phyloP scores from a whole-genome alignment of 1,284 basidiomycete genomes.

The Ceratobasidium theobromae region DNA sequence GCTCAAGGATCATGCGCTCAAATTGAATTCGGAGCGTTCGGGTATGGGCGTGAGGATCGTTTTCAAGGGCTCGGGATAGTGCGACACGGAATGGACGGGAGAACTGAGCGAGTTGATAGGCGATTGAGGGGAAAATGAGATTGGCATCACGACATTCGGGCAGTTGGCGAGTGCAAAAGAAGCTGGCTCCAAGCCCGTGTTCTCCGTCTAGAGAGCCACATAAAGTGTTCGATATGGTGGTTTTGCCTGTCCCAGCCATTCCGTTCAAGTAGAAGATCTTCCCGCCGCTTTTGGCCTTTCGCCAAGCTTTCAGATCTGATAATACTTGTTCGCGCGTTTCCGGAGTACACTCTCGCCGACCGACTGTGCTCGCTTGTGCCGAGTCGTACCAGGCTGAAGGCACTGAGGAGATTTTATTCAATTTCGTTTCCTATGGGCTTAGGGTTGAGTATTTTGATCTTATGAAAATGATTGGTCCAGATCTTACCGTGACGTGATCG shows the following conservation, averaged over 20 bases:
- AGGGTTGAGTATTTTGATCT: not conserved
- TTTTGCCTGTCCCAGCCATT: constrained; percentile 33
- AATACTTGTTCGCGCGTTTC: constrained; percentile 1
- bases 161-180: constrained; percentile 38
- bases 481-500: not conserved
- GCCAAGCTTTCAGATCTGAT: not conserved
- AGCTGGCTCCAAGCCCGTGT: not conserved
- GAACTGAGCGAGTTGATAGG: constrained; percentile 27
- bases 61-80: not conserved
- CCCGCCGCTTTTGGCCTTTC: not conserved
- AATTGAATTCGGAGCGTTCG: constrained; percentile 10
- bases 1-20: constrained; percentile 7
- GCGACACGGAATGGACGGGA: not conserved
- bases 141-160: constrained; percentile 9
- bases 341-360: not conserved
- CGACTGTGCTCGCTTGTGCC: not conserved
- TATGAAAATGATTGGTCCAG: not conserved
- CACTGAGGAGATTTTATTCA: not conserved
- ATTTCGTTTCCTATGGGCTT: not conserved
- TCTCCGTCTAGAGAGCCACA: not conserved
- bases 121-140: constrained; percentile 31
- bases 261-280: constrained; percentile 7
- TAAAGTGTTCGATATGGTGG: constrained; percentile 31
- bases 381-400: constrained; percentile 4
- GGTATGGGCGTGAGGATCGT: not conserved